Base-by-base conservation (phyloP, 2,329 filamentous ascomycete species). In the Claviceps arundinis region DNA sequence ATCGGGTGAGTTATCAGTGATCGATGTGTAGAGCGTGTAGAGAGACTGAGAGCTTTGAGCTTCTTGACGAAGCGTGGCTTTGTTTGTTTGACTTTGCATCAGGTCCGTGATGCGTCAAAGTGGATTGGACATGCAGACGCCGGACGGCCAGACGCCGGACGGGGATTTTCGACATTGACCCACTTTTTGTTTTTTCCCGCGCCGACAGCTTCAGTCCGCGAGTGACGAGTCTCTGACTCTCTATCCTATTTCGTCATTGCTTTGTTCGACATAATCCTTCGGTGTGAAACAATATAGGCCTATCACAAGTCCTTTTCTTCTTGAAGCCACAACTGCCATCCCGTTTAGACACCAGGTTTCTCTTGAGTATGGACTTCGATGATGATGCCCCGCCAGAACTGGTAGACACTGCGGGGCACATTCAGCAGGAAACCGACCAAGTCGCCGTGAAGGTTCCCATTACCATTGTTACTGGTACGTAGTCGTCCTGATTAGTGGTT, bases 381-480 rank as follows among this genome's bases (percentile, higher is more conserved):
- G 84, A 84, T 54, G 84, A 87, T 62, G 69, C 74, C 52, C 83
- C 84, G 51, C 82, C 85, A 54, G 76, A 84, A 59, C 72, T 88
- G 55, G 73, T 82, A 34, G 71, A 79, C 50, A 70, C 73, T 5
- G 56, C 57, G 49, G 66, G 56, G 56, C 61, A 14, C 62, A 63
- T 37, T 30, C 68, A 68, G 3, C 66, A 73, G 17, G 71, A 76
- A 46, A 37, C 37, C 2, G 37, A 53, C 9, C 77, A 81, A 55
- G 73, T 75, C 47, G 66, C 70, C 7, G 68, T 78, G 55, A 89
- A 85, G 68, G 87, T 91, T 1, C 87, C 87, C 17, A 88, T 93
- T 57, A 91, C 87, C 0, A 89, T 93, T 56, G 84, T 93, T 9
- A 93, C 87, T 50, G 87, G 84, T 82, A 71, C 19, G 53, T 51